Base-by-base conservation (phyloP, 2,329 filamentous ascomycete genomes). In the Fusarium ambrosium region DNA sequence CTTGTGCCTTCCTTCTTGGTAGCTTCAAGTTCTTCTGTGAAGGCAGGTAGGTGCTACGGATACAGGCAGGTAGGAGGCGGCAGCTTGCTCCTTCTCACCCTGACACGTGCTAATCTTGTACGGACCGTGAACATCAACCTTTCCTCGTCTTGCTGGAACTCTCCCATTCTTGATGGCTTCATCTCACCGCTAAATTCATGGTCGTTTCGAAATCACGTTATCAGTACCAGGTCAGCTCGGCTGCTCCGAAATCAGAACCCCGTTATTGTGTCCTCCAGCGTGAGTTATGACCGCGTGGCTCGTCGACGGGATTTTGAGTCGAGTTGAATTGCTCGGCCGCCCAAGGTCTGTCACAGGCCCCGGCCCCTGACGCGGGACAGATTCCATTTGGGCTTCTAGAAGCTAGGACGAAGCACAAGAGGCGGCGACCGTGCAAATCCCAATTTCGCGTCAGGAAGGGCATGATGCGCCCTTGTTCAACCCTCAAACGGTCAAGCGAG, bases 341-440 rank as follows among this genome's bases (percentile, higher is more conserved):
- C 59, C 58, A 69, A 56, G 62, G 37, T 58, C 62, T 61, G 48
- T 64, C 20, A 59, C 41, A 68, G 48, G 68, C 59, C 67, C 68
- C 39, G 62, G 48, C 61, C 76, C 67, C 63, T 66, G 64, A 27
- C 45, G 24, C 64, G 71, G 74, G 63, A 65, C 51, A 62, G 69
- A 71, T 79, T 79, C 78, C 73, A 77, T 60, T 62, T 68, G 67
- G 62, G 70, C 78, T 80, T 80, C 78, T 78, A 80, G 78, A 80
- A 80, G 70, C 64, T 62, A 67, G 66, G 48, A 72, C 58, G 63
- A 59, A 70, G 64, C 62, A 39, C 48, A 59, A 67, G 48, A 65
- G 71, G 69, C 62, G 53, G 64, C 58, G 58, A 55, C 56, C 53
- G 62, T 66, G 77, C 51, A 73, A 75, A 76, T 76, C 73, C 43